Evolutionary conservation across 1,284 basidiomycete species (phyloP).

Genomic region (Waitea zeae): DNA sequence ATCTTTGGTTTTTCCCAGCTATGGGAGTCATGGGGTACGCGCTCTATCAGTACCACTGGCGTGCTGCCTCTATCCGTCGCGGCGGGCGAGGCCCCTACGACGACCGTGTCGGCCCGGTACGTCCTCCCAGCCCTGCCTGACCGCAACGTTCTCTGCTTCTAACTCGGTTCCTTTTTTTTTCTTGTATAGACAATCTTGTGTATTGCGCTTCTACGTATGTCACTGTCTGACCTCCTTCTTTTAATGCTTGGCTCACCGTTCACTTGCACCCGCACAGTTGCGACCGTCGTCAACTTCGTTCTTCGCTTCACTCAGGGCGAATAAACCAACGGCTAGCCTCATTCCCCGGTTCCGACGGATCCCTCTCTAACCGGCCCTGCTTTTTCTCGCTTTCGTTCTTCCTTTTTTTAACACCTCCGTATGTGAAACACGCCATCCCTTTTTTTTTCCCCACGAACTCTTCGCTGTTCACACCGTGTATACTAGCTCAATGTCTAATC

Average conservation of each 20-base stretch:
- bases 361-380: too few species aligned
- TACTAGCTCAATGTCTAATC: too few species aligned
- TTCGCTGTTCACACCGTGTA: too few species aligned
- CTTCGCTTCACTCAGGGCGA: slow-evolving; percentile 51
- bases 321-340: too few species aligned
- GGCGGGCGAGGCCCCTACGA: slow-evolving; percentile 94
- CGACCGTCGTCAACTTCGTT: slow-evolving; percentile 81
- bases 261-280: slow-evolving; percentile 34
- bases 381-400: too few species aligned
- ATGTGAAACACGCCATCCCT: too few species aligned
- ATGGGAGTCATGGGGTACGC: slow-evolving; percentile 97
- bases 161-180: slow-evolving; percentile 4
- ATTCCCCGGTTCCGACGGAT: too few species aligned
- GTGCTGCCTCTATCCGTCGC: slow-evolving; percentile 82
- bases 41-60: slow-evolving; percentile 90
- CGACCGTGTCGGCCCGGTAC: slow-evolving; percentile 76
- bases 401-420: too few species aligned
- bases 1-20: slow-evolving; percentile 27
- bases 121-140: slow-evolving; percentile 21
- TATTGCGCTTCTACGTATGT: slow-evolving; percentile 64
- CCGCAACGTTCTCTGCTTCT: slow-evolving; percentile 5
- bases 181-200: slow-evolving; percentile 65
- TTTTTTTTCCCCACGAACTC: too few species aligned
- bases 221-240: slow-evolving; percentile 1
- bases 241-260: slow-evolving; percentile 1